Percentiles rank a stretch among this genome's conserved stretches.
Evolutionary conservation across 345 rosid species (phyloP).

Genomic region (Heritiera littoralis): DNA sequence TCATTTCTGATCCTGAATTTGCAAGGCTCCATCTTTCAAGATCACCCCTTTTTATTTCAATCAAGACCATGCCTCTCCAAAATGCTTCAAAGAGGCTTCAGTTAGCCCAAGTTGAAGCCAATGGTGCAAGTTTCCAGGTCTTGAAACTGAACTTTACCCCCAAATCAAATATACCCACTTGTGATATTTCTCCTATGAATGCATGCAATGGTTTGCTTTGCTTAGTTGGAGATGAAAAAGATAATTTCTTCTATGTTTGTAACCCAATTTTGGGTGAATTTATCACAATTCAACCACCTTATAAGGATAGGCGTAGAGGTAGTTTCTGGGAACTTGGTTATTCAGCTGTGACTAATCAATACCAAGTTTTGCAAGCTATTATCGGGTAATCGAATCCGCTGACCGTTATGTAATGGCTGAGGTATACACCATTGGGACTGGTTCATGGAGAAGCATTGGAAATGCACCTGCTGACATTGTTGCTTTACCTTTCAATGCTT

Average conservation of each 20-base stretch:
- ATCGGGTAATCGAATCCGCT: neutral
- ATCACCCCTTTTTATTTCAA: constrained; percentile 16
- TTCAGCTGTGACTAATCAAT: constrained; percentile 14
- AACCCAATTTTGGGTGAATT: constrained; percentile 25
- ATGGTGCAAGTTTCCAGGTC: neutral
- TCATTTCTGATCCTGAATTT: constrained; percentile 20
- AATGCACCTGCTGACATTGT: constrained; percentile 11
- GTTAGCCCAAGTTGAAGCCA: neutral
- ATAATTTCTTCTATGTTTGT: constrained; percentile 12
- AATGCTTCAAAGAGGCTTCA: constrained; percentile 6
- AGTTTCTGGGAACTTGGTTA: constrained; percentile 19
- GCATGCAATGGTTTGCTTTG: constrained; percentile 27
- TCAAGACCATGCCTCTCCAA: constrained; percentile 14
- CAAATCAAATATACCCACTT: constrained; percentile 1
- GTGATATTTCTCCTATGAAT: constrained; percentile 9
- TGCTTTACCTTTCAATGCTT: constrained; percentile 25
- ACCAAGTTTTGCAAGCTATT: constrained; percentile 23
- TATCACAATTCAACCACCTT: constrained; percentile 10
- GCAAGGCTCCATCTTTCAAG: constrained; percentile 13
- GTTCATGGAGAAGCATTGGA: constrained; percentile 24
- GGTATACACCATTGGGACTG: constrained; percentile 19
- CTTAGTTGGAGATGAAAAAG: constrained; percentile 9
- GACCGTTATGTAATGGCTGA: constrained; percentile 2
- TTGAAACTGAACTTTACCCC: neutral
- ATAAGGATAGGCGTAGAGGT: neutral